Evolutionary conservation across 1,284 basidiomycete species (phyloP).

Genomic region (Papiliotrema flavescens): DNA sequence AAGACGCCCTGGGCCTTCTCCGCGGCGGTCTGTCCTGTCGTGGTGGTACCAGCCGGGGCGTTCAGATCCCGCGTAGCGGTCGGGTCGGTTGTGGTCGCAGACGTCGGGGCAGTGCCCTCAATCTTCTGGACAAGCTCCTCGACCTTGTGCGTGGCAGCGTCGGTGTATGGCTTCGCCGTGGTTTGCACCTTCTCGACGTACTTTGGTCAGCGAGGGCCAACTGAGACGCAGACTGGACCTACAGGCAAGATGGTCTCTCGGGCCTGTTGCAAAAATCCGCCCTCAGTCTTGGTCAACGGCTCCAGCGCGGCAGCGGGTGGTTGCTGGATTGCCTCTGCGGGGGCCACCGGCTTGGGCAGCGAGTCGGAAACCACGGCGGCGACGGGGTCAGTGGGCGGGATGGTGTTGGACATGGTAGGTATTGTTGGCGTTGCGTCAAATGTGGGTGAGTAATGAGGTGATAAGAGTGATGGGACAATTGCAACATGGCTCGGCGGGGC

Average conservation of each 20-base stretch:
- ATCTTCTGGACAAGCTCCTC: constrained; percentile 38
- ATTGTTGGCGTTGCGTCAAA: not conserved
- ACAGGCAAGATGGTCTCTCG: constrained; percentile 36
- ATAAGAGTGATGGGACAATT: not conserved
- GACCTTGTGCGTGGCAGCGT: constrained; percentile 40
- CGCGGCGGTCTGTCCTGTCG: constrained; percentile 9
- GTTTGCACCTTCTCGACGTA: constrained; percentile 30
- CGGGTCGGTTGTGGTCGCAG: not conserved
- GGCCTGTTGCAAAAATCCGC: constrained; percentile 31
- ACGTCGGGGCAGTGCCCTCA: constrained; percentile 14
- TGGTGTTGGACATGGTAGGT: constrained; percentile 2
- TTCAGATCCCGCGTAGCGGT: constrained; percentile 1
- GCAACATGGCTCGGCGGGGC: not conserved
- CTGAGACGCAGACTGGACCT: constrained; percentile 4
- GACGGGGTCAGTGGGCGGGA: not conserved
- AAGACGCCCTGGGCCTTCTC: constrained; percentile 37
- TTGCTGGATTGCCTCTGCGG: constrained; percentile 20
- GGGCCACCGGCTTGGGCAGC: constrained; percentile 27
- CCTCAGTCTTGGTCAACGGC: constrained; percentile 26
- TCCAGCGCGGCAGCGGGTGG: constrained; percentile 31
- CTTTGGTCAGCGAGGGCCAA: constrained; percentile 7
- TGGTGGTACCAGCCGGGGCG: constrained; percentile 6
- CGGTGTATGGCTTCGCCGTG: constrained; percentile 37
- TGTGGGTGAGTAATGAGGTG: not conserved
- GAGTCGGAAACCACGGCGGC: constrained; percentile 6